Conservation (phyloP, 2,329 filamentous ascomycete species). For the Xylaria sp. region DNA sequence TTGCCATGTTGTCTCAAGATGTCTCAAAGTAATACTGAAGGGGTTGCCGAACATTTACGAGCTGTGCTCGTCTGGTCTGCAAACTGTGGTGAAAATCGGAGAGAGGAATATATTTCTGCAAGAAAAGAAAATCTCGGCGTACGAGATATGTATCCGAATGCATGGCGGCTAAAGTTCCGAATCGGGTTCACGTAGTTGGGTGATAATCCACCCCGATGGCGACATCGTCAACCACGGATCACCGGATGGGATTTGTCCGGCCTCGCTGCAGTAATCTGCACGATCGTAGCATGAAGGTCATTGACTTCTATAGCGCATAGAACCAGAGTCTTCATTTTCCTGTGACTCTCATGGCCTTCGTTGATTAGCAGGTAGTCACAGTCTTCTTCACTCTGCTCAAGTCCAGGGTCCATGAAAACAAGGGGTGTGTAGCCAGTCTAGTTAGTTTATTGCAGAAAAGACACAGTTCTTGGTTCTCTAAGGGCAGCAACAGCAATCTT, state of each 20-base stretch:
- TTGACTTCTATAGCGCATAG: too few species aligned
- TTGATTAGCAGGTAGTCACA: too few species aligned
- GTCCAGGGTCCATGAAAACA: too few species aligned
- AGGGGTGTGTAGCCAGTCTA: too few species aligned
- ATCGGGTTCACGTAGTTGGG: constrained; percentile 6
- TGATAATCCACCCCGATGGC: constrained; percentile 22
- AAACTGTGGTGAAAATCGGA: background rate
- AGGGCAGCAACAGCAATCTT: too few species aligned
- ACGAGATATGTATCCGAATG: background rate
- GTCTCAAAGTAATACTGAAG: background rate
- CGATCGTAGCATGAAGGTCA: too few species aligned
- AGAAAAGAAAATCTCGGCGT: background rate
- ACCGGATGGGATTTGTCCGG: constrained; percentile 9
- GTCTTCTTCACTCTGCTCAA: too few species aligned
- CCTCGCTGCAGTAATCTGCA: background rate
- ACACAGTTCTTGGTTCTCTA: too few species aligned
- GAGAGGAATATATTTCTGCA: background rate
- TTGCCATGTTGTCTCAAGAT: constrained; percentile 17
- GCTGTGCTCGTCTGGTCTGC: background rate
- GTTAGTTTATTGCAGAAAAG: too few species aligned
- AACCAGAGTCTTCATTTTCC: too few species aligned
- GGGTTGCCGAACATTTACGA: background rate
- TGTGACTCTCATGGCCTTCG: too few species aligned
- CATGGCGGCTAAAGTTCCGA: background rate
- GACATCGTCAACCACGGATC: constrained; percentile 14